Percentiles rank a stretch among this genome's conserved stretches.
phyloP scores from a whole-genome alignment of 2,329 filamentous ascomycete species.

The Talaromyces sp. region DNA sequence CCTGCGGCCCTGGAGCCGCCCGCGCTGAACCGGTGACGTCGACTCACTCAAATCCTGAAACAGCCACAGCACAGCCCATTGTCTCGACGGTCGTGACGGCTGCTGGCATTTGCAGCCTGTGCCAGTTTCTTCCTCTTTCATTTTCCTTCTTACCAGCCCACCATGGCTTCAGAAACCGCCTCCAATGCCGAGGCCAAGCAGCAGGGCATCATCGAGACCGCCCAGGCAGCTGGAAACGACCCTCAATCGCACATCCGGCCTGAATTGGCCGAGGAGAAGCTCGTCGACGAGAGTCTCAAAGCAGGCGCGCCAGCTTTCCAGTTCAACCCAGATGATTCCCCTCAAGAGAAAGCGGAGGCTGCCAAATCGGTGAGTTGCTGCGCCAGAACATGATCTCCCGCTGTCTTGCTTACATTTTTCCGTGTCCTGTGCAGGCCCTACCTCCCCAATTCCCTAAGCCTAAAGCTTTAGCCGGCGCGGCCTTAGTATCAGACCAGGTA shows the following conservation, averaged over 20 bases:
- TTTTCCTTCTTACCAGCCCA: neutral
- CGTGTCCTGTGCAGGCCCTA: slow-evolving; percentile 46
- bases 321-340: slow-evolving; percentile 80
- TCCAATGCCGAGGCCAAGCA: slow-evolving; percentile 66
- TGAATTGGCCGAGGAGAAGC: slow-evolving; percentile 65
- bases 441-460: slow-evolving; percentile 60
- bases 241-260: slow-evolving; percentile 64
- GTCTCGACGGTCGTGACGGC: slow-evolving; percentile 54
- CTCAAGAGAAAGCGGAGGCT: slow-evolving; percentile 79
- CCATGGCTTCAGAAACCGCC: slow-evolving; percentile 15
- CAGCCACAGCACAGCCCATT: slow-evolving; percentile 64
- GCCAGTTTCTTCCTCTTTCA: neutral
- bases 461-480: slow-evolving; percentile 35
- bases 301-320: slow-evolving; percentile 75
- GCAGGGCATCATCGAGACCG: slow-evolving; percentile 73
- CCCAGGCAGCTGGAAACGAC: slow-evolving; percentile 50
- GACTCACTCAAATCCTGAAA: slow-evolving; percentile 51
- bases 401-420: neutral
- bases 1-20: neutral
- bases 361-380: slow-evolving; percentile 62
- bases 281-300: slow-evolving; percentile 72
- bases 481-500: slow-evolving; percentile 70
- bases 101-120: neutral
- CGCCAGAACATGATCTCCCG: neutral
- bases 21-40: neutral